Percentiles rank a stretch among this genome's conserved stretches.
Conservation (phyloP, 23 red algal species). For the Gracilaria caudata region DNA sequence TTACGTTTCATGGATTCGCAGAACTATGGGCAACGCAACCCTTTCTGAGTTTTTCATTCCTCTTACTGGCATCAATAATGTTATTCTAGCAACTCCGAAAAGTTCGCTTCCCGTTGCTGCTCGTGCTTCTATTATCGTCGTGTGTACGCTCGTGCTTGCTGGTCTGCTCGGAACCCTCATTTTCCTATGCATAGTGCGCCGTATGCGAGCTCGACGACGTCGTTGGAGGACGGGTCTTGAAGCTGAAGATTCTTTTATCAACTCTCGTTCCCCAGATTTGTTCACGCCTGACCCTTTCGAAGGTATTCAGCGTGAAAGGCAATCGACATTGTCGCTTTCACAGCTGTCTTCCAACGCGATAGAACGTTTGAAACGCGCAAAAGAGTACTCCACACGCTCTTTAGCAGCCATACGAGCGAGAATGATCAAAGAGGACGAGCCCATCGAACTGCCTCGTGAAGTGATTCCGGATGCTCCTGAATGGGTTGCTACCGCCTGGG, state of each 20-base stretch:
- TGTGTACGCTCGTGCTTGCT: conserved; percentile 34
- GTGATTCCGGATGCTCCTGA: conserved; percentile 41
- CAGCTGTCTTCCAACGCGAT: conserved; percentile 36
- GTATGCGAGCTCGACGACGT: conserved; percentile 33
- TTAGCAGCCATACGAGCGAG: conserved; percentile 23
- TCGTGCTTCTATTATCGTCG: conserved; percentile 49
- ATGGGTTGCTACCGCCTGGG: conserved; percentile 55
- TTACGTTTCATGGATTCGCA: conserved; percentile 54
- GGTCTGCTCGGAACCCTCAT: conserved; percentile 27
- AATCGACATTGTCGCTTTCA: conserved; percentile 25
- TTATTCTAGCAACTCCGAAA: conserved; percentile 22
- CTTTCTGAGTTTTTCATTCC: conserved; percentile 49
- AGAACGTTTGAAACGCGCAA: conserved; percentile 31
- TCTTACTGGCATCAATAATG: conserved; percentile 30
- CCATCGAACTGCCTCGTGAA: conserved; percentile 8
- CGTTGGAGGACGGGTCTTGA: conserved; percentile 40
- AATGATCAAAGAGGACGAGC: conserved; percentile 26
- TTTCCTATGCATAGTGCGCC: conserved; percentile 5
- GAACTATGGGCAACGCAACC: conserved; percentile 13
- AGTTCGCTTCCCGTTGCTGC: conserved; percentile 18
- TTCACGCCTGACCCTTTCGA: conserved; percentile 58
- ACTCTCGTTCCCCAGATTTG: conserved; percentile 16
- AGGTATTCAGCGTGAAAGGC: conserved; percentile 36
- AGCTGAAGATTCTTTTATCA: conserved; percentile 52
- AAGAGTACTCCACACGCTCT: conserved; percentile 43